A percentile compares a stretch with the other conserved stretches of the same genome.
These are phyloP conservation scores for Boletus sp. DNA, from an alignment of 768 basidiomycete genomes.

Conservation along the genomic window DNA sequence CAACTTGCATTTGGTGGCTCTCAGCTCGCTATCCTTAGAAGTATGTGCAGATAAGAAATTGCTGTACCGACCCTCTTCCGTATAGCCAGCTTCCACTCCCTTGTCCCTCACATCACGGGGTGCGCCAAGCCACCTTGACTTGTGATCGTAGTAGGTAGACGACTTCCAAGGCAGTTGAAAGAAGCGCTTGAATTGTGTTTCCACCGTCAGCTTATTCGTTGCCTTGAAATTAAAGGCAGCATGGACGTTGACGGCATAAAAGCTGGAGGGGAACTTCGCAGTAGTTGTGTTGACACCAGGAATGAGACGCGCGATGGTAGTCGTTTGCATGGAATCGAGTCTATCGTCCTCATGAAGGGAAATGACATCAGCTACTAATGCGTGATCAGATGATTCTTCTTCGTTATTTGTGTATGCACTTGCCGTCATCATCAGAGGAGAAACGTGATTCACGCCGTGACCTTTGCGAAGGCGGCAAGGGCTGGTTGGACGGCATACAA, in stretches of 20 bases:
- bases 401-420: too few species aligned
- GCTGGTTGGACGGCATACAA: too few species aligned
- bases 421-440: too few species aligned
- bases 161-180: neutral
- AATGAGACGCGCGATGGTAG: too few species aligned
- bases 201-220: neutral
- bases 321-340: too few species aligned
- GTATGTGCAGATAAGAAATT: neutral
- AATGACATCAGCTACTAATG: too few species aligned
- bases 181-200: neutral
- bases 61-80: neutral
- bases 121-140: neutral
- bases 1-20: neutral
- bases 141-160: neutral
- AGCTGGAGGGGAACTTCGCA: neutral
- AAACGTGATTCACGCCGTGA: too few species aligned
- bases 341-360: too few species aligned
- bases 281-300: too few species aligned
- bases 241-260: neutral
- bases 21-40: neutral
- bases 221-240: too few species aligned
- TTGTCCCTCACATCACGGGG: neutral
- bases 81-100: neutral
- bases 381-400: too few species aligned
- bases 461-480: too few species aligned